phyloP scores from a whole-genome alignment of 2,329 filamentous ascomycete genomes.

The Clathrospora elynae region DNA sequence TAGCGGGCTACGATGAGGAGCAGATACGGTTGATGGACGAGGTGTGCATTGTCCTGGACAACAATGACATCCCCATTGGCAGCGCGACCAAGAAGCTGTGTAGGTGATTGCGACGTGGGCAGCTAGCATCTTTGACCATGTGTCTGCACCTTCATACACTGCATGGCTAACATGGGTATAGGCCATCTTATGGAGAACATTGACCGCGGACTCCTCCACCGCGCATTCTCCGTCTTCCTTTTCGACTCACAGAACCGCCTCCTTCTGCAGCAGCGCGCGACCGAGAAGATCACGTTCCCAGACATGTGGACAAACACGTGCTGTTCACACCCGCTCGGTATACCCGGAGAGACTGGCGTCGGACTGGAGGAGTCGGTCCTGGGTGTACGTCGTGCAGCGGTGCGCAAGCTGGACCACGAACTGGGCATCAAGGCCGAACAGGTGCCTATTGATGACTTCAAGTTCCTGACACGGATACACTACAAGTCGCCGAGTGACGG shows the following conservation, averaged over 20 bases:
- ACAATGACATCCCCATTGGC: constrained; percentile 89
- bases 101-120: constrained; percentile 54
- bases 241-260: constrained; percentile 93
- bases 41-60: constrained; percentile 94
- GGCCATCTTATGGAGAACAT: constrained; percentile 99
- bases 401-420: constrained; percentile 93
- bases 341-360: constrained; percentile 87
- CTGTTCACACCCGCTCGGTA: constrained; percentile 93
- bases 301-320: constrained; percentile 99
- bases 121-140: background rate
- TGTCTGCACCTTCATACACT: background rate
- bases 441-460: constrained; percentile 88
- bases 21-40: constrained; percentile 99
- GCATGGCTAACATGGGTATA: constrained; percentile 48
- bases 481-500: constrained; percentile 97
- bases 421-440: constrained; percentile 87
- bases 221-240: constrained; percentile 96
- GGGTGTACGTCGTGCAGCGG: constrained; percentile 89
- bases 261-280: constrained; percentile 90
- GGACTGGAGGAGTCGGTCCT: constrained; percentile 78
- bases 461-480: constrained; percentile 94
- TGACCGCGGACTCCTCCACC: constrained; percentile 90
- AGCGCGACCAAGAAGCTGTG: constrained; percentile 98
- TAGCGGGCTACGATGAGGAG: constrained; percentile 93
- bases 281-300: constrained; percentile 99